Base-by-base conservation (phyloP, 768 basidiomycete species). In the Psilocybe cubensis region DNA sequence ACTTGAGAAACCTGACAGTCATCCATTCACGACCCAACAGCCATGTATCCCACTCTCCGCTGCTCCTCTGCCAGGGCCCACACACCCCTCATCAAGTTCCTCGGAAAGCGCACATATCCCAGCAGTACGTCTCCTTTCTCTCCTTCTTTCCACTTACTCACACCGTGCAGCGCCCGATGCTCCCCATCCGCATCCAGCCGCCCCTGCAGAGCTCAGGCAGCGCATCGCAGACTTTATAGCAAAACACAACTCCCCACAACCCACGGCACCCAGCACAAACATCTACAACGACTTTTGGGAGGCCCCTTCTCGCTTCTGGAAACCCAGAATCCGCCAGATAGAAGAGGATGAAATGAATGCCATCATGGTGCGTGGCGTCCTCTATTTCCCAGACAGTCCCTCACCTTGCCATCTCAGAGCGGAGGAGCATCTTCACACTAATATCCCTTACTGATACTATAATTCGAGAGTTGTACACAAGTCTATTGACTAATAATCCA, bases 361-460 rank as follows among this genome's bases (percentile, higher is more conserved):
- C 14, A 76, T 91, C 56, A 71, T 83, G 77, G 89, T 89, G 62
- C 70, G 82, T 73, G 23, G 14, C 20, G 24, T 40, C 28, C 21
- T 31, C 27, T 42, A 17, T 14, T n/a, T 9, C 33, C 40, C 25
- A 33, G 41, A 51, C 50, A 23, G 6, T 45, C 54, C 40, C 18
- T 53, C 56, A 24, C 42, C 49, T 55, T 53, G 27, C 60, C n/a
- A n/a, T n/a, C n/a, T n/a, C n/a, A 88, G 89, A 89, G 81, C 55
- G 89, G 89, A 18, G 89, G 89, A 27, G 89, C 89, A 14, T 84
- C 87, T 14, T 67, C 83, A 21, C 87, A 86, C 53, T 83, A 83
- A 40, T 82, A 81, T 49, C 46, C 56, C 41, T 57, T 28, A 38
- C 52, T 49, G 57, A 57, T 52, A 53, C 52, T 45, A 52, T 41